Conservation (phyloP, 306 rosid species). For the Geum urbanum region DNA sequence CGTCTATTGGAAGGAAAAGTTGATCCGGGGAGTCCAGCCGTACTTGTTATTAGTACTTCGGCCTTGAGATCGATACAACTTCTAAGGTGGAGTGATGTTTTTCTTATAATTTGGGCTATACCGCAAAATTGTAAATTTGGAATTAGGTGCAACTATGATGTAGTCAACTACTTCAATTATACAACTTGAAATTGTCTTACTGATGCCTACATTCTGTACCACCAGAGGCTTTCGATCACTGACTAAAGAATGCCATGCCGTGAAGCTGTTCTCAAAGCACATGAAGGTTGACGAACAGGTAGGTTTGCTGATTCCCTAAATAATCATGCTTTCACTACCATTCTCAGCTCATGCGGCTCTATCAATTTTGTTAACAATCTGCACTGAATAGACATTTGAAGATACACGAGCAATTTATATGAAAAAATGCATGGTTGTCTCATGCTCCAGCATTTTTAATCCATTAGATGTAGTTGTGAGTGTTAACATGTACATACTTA, state of each 20-base stretch:
- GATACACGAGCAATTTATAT: not conserved
- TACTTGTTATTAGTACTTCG: slow-evolving; percentile 58
- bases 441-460: not conserved
- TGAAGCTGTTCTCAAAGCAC: slow-evolving; percentile 83
- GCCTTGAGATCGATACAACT: slow-evolving; percentile 74
- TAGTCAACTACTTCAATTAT: not conserved
- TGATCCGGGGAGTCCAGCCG: slow-evolving; percentile 64
- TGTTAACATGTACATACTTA: not conserved
- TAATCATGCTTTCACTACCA: not conserved
- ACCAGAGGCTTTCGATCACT: slow-evolving; percentile 61
- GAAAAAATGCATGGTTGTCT: not conserved
- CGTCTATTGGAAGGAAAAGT: slow-evolving; percentile 39
- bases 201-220: slow-evolving; percentile 13
- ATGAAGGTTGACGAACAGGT: slow-evolving; percentile 87
- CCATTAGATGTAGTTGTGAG: not conserved
- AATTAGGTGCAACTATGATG: not conserved
- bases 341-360: not conserved
- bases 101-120: not conserved
- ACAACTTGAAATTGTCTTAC: not conserved
- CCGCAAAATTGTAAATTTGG: too few species aligned
- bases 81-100: slow-evolving; percentile 40
- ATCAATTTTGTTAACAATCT: not conserved
- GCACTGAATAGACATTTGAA: not conserved
- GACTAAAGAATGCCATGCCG: slow-evolving; percentile 65
- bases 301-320: not conserved